Evolutionary conservation across 306 rosid genomes (phyloP).

Genomic region (Trifolium dubium): DNA sequence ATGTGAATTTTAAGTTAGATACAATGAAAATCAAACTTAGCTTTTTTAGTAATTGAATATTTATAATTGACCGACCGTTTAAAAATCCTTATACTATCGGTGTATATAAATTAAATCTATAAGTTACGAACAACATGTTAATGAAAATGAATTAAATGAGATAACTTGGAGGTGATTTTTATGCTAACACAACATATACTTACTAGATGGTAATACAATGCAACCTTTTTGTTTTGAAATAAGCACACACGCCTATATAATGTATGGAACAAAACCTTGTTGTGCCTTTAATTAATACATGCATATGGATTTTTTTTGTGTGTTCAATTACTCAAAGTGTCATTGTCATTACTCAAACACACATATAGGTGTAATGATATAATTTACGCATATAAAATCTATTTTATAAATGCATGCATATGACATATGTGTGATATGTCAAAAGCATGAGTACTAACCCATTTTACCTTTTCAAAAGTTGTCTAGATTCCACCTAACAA

Average conservation of each 20-base stretch:
- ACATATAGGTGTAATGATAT: neutral
- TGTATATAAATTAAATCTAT: too few relatives aligned
- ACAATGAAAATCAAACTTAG: too few relatives aligned
- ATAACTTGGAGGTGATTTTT: slow-evolving; percentile 10
- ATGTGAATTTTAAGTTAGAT: too few relatives aligned
- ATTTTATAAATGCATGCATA: slow-evolving; percentile 36
- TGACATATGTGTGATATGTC: slow-evolving; percentile 5
- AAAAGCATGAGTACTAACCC: slow-evolving; percentile 11
- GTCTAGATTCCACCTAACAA: slow-evolving; percentile 30
- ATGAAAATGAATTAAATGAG: slow-evolving; percentile 15
- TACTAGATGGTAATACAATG: slow-evolving; percentile 18
- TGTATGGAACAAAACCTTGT: too few relatives aligned
- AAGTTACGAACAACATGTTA: slow-evolving; percentile 22
- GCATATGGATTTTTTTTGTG: too few relatives aligned
- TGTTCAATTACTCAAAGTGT: too few relatives aligned
- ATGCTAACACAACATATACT: slow-evolving; percentile 32
- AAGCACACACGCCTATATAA: neutral
- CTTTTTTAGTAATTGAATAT: too few relatives aligned
- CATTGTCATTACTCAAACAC: neutral
- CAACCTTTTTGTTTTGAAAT: slow-evolving; percentile 15
- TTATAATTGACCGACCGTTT: too few relatives aligned
- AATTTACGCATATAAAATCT: slow-evolving; percentile 2
- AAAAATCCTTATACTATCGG: too few relatives aligned
- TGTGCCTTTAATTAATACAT: neutral
- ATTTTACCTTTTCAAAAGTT: slow-evolving; percentile 37